Conservation (phyloP, 768 basidiomycete genomes). For the Epithele typhae region DNA sequence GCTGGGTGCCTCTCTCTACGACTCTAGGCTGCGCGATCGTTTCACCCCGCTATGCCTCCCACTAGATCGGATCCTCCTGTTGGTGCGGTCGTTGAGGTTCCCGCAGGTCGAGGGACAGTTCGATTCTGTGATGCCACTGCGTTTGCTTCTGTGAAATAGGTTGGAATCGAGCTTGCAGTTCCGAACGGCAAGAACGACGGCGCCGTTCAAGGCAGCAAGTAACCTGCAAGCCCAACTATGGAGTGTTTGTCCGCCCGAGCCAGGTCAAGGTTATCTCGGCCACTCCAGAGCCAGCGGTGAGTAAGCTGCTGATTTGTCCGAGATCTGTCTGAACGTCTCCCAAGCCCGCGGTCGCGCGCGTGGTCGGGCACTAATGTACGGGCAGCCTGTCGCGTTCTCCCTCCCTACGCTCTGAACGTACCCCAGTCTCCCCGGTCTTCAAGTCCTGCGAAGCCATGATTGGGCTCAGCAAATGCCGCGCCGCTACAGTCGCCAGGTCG, state of each 20-base stretch:
- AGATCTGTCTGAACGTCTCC: too few species aligned
- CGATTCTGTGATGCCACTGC: constrained; percentile 81
- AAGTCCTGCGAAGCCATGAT: constrained; percentile 53
- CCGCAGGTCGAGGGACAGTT: constrained; percentile 79
- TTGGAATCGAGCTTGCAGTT: constrained; percentile 85
- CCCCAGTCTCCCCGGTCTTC: constrained; percentile 48
- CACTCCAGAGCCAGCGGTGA: constrained; percentile 19
- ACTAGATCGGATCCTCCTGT: constrained; percentile 40
- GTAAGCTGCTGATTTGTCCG: constrained; percentile 1
- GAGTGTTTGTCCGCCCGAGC: constrained; percentile 86
- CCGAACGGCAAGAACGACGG: constrained; percentile 96
- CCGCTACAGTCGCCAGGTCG: constrained; percentile 27
- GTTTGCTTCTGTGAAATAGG: constrained; percentile 90
- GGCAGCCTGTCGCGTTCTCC: constrained; percentile 31
- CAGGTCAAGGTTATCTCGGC: constrained; percentile 60
- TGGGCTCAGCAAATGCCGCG: constrained; percentile 7
- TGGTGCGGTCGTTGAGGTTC: constrained; percentile 75
- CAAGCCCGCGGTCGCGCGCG: constrained; percentile 24
- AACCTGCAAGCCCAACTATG: constrained; percentile 72
- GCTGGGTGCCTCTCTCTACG: too few species aligned
- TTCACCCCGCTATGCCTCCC: constrained; percentile 34
- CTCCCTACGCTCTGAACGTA: constrained; percentile 21
- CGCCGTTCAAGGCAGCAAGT: constrained; percentile 67
- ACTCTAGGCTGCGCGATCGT: too few species aligned
- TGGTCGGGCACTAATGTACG: constrained; percentile 57